Evolutionary conservation across 2,329 filamentous ascomycete genomes (phyloP).

Genomic region (Zymoseptoria tritici): DNA sequence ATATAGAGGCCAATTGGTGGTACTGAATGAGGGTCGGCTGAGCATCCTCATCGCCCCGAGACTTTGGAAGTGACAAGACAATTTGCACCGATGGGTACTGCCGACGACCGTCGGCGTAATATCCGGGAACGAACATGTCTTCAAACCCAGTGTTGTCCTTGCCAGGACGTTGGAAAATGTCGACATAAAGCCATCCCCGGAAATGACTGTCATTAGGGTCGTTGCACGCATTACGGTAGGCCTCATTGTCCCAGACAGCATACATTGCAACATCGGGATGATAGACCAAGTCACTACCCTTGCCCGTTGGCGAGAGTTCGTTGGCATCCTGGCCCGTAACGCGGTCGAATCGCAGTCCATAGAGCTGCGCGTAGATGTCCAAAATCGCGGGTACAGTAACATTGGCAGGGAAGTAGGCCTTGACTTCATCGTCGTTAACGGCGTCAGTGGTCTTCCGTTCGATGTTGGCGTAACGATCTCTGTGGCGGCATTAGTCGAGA

Average conservation of each 20-base stretch:
- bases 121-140: no score
- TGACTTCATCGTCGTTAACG: background rate
- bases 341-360: constrained; percentile 5
- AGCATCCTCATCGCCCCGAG: background rate
- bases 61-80: constrained; percentile 2
- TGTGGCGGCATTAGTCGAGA: background rate
- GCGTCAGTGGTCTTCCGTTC: no score
- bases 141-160: no score
- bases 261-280: constrained; percentile 9
- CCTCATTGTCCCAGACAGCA: constrained; percentile 7
- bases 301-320: constrained; percentile 38
- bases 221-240: background rate
- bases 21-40: no score
- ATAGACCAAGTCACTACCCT: constrained; percentile 9
- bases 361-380: constrained; percentile 8
- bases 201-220: background rate
- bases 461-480: no score
- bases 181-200: constrained; percentile 9
- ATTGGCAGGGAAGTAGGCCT: constrained; percentile 9
- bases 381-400: constrained; percentile 1
- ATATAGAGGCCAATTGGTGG: no score
- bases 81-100: constrained; percentile 6
- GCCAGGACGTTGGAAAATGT: constrained; percentile 4
- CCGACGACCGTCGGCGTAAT: no score
- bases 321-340: constrained; percentile 51